Evolutionary conservation across 2,329 filamentous ascomycete genomes (phyloP), one percentile per base, ranked within the genome.

Genomic region (Chaetomiaceae sp.): DNA sequence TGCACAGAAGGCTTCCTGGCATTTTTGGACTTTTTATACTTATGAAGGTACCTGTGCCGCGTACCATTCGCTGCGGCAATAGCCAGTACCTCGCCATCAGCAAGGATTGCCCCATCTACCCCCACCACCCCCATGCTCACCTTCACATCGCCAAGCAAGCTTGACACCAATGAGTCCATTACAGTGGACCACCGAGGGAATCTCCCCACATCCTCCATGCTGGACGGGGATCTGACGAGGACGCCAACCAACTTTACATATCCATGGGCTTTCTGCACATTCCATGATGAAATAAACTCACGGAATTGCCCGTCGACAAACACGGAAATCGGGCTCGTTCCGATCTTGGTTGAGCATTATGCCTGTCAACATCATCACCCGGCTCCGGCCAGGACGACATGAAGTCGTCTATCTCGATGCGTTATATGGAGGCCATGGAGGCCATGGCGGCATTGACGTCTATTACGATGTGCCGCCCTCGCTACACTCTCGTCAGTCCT

Each of bases 21-120:
- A 54, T 48, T 13, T 6, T n/a, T n/a, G n/a, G 50, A 54, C 51
- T 58, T 58, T 58, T 58, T 58, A 58, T 57, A 58, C 57, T 56
- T 58, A 58, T 33, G 5, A 27, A 32, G 56, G 44, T 53, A 58
- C 53, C 41, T 44, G 34, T 14, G 18, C 38, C 38, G 16, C 42
- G 14, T 16, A n/a, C 42, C 5, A 5, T 11, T 36, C 27, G 10
- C 23, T 37, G 2, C 8, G 16, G 9, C 40, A 40, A 42, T 16
- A 9, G 7, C 5, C 30, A 20, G 56, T 55, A 42, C 34, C 48
- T 29, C 43, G n/a, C 7, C 44, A 56, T 56, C 56, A 41, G 36
- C 42, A 42, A 21, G 20, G 29, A 14, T 6, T 30, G n/a, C 32
- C 21, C 23, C n/a, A 18, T 14, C 25, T 47, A 5, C 25, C 41